Evolutionary conservation across 768 basidiomycete species (phyloP).

Genomic region (Russula griseocarnosa): DNA sequence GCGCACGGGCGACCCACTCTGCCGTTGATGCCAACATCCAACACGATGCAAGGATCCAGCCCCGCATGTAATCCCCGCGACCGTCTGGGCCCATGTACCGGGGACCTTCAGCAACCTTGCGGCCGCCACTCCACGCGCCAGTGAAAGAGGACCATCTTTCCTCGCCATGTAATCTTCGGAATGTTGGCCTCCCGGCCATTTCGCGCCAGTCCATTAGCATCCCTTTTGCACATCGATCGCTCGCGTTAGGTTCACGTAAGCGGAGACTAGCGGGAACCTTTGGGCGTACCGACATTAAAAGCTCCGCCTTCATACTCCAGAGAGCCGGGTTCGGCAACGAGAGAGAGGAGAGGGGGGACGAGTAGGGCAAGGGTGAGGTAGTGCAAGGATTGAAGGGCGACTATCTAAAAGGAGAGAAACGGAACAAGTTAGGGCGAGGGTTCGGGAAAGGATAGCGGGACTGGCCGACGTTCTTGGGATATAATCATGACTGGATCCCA

Average conservation of each 20-base stretch:
- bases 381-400: slow-evolving; percentile 89
- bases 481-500: slow-evolving; percentile 91
- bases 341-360: slow-evolving; percentile 69
- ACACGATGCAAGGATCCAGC: slow-evolving; percentile 85
- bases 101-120: slow-evolving; percentile 61
- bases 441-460: background rate
- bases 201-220: slow-evolving; percentile 99
- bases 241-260: slow-evolving; percentile 9
- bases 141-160: slow-evolving; percentile 62
- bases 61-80: slow-evolving; percentile 70
- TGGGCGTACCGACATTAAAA: slow-evolving; percentile 64
- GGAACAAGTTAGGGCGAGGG: slow-evolving; percentile 19
- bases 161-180: slow-evolving; percentile 58
- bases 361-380: slow-evolving; percentile 85
- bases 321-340: slow-evolving; percentile 70
- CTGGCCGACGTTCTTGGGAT: slow-evolving; percentile 59
- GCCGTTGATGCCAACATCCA: slow-evolving; percentile 81
- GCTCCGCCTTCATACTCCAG: slow-evolving; percentile 74
- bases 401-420: slow-evolving; percentile 54
- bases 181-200: slow-evolving; percentile 82
- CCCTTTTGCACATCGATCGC: slow-evolving; percentile 42
- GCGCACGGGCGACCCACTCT: slow-evolving; percentile 59
- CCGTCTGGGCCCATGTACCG: slow-evolving; percentile 59
- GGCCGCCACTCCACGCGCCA: slow-evolving; percentile 79
- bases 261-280: background rate